Conservation (phyloP, 495 filamentous ascomycete species). For the Penicillium nucicola region DNA sequence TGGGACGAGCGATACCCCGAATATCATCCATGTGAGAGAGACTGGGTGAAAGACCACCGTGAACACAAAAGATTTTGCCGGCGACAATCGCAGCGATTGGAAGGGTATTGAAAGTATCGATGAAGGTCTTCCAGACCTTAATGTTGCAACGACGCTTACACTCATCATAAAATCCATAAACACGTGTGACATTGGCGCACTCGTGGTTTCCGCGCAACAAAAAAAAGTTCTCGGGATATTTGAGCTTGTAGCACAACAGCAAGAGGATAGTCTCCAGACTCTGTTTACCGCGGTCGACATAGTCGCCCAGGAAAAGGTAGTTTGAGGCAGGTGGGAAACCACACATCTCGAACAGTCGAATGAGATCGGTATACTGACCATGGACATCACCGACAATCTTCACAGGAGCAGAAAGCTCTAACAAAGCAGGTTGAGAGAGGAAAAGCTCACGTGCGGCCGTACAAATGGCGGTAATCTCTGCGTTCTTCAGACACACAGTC, state of each 20-base stretch:
- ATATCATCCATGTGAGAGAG: constrained; percentile 98
- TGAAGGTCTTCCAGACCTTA: constrained; percentile 98
- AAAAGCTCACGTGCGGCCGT: constrained; percentile 82
- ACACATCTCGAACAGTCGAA: constrained; percentile 99
- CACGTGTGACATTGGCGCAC: constrained; percentile 96
- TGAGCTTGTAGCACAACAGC: constrained; percentile 96
- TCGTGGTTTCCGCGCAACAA: constrained; percentile 96
- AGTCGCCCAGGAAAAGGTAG: constrained; percentile 95
- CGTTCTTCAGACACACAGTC: constrained; percentile 94
- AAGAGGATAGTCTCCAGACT: constrained; percentile 95
- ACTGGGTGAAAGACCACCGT: constrained; percentile 90
- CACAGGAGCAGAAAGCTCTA: constrained; percentile 93
- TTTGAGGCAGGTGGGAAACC: constrained; percentile 93
- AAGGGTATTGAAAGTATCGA: constrained; percentile 96
- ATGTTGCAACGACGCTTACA: constrained; percentile 97
- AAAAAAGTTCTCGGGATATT: constrained; percentile 99
- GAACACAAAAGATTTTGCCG: constrained; percentile 98
- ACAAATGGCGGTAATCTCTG: constrained; percentile 93
- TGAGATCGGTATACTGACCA: constrained; percentile 96
- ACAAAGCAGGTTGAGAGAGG: constrained; percentile 82
- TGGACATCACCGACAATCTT: constrained; percentile 99
- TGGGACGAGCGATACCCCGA: constrained; percentile 89
- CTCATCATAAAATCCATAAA: constrained; percentile 99
- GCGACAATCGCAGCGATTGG: constrained; percentile 96
- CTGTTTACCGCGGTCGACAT: constrained; percentile 97